Conservation (phyloP, 2,329 filamentous ascomycete genomes). For the Emmonsiellopsis sp. region DNA sequence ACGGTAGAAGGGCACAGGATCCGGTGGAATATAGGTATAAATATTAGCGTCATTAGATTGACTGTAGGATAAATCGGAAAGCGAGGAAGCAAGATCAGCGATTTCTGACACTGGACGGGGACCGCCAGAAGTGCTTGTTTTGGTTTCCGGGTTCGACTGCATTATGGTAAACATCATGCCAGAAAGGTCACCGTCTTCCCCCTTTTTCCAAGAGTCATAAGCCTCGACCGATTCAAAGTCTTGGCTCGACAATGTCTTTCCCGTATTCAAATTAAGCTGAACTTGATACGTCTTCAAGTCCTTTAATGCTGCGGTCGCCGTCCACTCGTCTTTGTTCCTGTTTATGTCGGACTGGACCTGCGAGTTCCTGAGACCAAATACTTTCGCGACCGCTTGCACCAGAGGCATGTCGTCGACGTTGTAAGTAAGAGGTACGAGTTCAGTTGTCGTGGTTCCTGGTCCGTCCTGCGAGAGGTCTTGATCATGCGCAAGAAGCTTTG, state of each 20-base stretch:
- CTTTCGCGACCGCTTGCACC: slow-evolving; percentile 74
- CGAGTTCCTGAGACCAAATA: slow-evolving; percentile 71
- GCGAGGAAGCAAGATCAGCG: slow-evolving; percentile 50
- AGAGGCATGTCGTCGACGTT: slow-evolving; percentile 96
- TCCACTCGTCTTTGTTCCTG: slow-evolving; percentile 71
- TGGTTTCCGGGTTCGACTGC: slow-evolving; percentile 73
- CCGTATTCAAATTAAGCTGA: slow-evolving; percentile 69
- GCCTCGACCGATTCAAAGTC: slow-evolving; percentile 88
- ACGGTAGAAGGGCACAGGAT: slow-evolving; percentile 74
- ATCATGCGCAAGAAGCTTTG: slow-evolving; percentile 86
- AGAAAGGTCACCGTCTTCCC: slow-evolving; percentile 76
- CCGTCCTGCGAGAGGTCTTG: slow-evolving; percentile 66
- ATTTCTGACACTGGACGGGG: slow-evolving; percentile 54
- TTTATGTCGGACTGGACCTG: slow-evolving; percentile 84
- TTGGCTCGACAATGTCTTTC: slow-evolving; percentile 64
- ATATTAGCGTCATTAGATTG: slow-evolving; percentile 41
- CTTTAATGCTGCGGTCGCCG: slow-evolving; percentile 77
- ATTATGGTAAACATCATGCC: slow-evolving; percentile 91
- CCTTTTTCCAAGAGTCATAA: slow-evolving; percentile 82
- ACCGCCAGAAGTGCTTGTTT: slow-evolving; percentile 59
- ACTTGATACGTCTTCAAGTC: slow-evolving; percentile 93
- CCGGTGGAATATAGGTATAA: slow-evolving; percentile 83
- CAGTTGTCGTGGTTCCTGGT: slow-evolving; percentile 52
- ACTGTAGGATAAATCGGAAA: slow-evolving; percentile 40
- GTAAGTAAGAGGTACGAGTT: slow-evolving; percentile 76